Evolutionary conservation across 2,329 filamentous ascomycete genomes (phyloP).

Genomic region (Ceratocystis eucalypticola): DNA sequence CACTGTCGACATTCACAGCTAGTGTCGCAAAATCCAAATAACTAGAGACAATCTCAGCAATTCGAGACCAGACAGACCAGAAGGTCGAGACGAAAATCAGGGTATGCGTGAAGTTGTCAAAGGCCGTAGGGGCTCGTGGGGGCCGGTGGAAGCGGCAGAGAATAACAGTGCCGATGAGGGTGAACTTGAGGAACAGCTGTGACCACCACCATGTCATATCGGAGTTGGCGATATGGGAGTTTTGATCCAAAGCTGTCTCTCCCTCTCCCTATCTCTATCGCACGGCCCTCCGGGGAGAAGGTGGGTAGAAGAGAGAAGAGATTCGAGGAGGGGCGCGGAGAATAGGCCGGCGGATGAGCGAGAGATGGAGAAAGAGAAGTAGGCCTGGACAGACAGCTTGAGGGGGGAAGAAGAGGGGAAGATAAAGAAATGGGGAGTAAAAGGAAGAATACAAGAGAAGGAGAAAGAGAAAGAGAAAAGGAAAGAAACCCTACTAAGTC

Average conservation of each 20-base stretch:
- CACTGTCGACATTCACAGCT: constrained; percentile 16
- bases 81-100: constrained; percentile 19
- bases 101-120: constrained; percentile 20
- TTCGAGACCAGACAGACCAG: constrained; percentile 19
- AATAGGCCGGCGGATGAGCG: background rate
- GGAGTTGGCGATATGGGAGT: background rate
- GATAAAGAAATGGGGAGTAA: background rate
- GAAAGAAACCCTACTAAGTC: background rate
- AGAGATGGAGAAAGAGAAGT: background rate
- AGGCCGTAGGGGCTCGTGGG: constrained; percentile 19
- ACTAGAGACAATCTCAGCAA: constrained; percentile 17
- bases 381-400: background rate
- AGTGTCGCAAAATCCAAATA: constrained; percentile 15
- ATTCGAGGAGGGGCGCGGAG: background rate
- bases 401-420: background rate
- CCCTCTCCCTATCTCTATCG: no score
- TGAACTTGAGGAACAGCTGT: constrained; percentile 20
- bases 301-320: background rate
- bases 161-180: constrained; percentile 20
- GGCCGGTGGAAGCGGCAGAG: constrained; percentile 21
- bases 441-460: background rate
- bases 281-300: background rate
- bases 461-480: background rate
- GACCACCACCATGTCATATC: constrained; percentile 18
- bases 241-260: background rate